These are phyloP conservation scores for Heterobasidion parviporum DNA, from an alignment of 1,284 basidiomycete species.

Conservation along the genomic window DNA sequence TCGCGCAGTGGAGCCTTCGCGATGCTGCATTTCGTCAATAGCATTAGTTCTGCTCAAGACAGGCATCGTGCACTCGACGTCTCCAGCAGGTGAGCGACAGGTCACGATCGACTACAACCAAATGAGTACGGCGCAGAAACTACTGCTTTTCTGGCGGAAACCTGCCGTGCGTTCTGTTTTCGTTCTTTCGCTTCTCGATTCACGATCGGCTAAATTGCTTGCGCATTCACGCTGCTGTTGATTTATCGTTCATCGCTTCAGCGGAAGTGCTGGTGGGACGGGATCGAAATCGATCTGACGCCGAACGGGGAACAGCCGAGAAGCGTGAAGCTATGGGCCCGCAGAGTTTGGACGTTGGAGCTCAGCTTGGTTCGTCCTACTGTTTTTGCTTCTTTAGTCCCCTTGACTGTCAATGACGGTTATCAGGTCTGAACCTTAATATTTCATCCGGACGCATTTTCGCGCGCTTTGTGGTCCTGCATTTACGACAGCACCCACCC, in stretches of 20 bases:
- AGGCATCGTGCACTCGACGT: conserved; percentile 73
- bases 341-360: conserved; percentile 98
- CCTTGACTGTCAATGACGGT: background rate
- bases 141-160: conserved; percentile 97
- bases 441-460: background rate
- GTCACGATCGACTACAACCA: conserved; percentile 85
- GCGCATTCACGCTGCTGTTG: too few relatives aligned
- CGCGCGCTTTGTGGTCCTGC: background rate
- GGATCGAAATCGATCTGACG: conserved; percentile 76
- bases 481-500: too few relatives aligned
- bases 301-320: conserved; percentile 43
- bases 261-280: conserved; percentile 99
- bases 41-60: conserved; percentile 97
- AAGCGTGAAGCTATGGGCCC: conserved; percentile 86
- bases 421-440: background rate
- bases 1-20: conserved; percentile 88
- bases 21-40: conserved; percentile 97
- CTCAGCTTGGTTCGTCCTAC: conserved; percentile 66
- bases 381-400: background rate
- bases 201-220: too few relatives aligned
- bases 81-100: conserved; percentile 46
- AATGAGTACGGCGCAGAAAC: conserved; percentile 96
- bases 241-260: conserved; percentile 21
- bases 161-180: conserved; percentile 68
- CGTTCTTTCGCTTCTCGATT: background rate